Percentiles rank a stretch among this genome's conserved stretches.
These are phyloP conservation scores for Suillus placidus DNA, from an alignment of 768 basidiomycete species.

Conservation along the genomic window DNA sequence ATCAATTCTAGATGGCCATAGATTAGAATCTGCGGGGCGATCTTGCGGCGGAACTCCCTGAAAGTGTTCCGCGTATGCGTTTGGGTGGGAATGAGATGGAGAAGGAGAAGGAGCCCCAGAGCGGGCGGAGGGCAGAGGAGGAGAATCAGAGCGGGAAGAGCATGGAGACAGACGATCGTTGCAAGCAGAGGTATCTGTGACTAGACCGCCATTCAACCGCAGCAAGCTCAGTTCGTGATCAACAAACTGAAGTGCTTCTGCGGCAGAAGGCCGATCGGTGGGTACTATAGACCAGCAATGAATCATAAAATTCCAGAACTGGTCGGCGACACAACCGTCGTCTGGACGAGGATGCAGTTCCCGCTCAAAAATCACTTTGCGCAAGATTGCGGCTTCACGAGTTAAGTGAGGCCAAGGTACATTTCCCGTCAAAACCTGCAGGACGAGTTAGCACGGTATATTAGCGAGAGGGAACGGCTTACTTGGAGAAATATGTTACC, in stretches of 20 bases:
- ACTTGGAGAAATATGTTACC: background rate
- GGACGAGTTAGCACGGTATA: background rate
- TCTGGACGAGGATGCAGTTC: background rate
- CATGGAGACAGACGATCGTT: background rate
- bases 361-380: background rate
- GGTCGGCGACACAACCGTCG: background rate
- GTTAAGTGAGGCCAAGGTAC: background rate
- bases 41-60: background rate
- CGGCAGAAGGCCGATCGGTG: background rate
- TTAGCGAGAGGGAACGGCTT: background rate
- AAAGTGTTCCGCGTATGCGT: background rate
- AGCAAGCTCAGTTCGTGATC: background rate
- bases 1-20: constrained; percentile 23
- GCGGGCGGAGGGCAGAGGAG: background rate
- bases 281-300: background rate
- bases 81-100: background rate
- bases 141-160: background rate
- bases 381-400: background rate
- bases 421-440: background rate
- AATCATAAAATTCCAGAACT: background rate
- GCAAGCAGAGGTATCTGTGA: background rate
- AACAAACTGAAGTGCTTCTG: background rate
- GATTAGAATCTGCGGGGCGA: background rate
- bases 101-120: too few relatives aligned
- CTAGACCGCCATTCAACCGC: background rate